Evolutionary conservation across 2,329 filamentous ascomycete species (phyloP).

Genomic region (Leptodontidium sp.): DNA sequence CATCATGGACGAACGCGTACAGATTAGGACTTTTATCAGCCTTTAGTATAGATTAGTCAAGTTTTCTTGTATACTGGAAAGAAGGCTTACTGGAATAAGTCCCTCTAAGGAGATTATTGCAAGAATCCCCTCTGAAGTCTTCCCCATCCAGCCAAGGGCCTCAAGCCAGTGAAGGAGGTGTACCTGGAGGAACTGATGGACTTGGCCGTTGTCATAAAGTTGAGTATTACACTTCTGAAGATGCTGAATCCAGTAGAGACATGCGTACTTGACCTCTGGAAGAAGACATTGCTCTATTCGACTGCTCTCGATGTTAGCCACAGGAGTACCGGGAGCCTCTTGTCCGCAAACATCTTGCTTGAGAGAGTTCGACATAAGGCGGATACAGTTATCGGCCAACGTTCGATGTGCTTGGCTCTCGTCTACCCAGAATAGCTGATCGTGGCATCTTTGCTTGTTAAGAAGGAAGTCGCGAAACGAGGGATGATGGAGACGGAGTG

Average conservation of each 20-base stretch:
- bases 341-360: constrained; percentile 31
- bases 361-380: constrained; percentile 45
- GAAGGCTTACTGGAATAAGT: constrained; percentile 19
- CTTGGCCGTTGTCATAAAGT: background rate
- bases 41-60: constrained; percentile 8
- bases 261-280: constrained; percentile 22
- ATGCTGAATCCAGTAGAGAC: constrained; percentile 19
- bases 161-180: constrained; percentile 19
- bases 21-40: constrained; percentile 13
- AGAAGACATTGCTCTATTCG: constrained; percentile 29
- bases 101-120: constrained; percentile 29
- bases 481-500: constrained; percentile 38
- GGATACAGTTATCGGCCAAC: constrained; percentile 45
- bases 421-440: constrained; percentile 42
- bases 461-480: constrained; percentile 49
- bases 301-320: constrained; percentile 26
- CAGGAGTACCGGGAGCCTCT: constrained; percentile 32
- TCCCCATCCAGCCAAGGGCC: background rate
- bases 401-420: constrained; percentile 44
- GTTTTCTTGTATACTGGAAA: background rate
- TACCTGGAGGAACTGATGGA: constrained; percentile 18
- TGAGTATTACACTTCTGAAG: constrained; percentile 21
- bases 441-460: constrained; percentile 30
- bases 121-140: constrained; percentile 18
- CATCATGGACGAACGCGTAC: constrained; percentile 30